Evolutionary conservation across 2,329 filamentous ascomycete genomes (phyloP).

Genomic region (Beauveria sp.): DNA sequence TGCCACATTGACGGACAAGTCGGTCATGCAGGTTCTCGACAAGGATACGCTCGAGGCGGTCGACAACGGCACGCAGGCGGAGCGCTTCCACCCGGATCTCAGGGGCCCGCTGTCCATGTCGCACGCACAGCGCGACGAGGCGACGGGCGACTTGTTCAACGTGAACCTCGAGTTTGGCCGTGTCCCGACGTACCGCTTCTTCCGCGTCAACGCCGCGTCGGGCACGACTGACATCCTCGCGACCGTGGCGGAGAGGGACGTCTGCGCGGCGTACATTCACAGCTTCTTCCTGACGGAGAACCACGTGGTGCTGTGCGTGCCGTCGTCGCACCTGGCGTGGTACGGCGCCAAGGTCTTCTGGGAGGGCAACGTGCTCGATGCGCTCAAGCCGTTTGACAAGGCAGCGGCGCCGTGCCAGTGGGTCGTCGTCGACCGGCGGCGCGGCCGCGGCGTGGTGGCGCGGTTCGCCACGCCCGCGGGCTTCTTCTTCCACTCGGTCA

Average conservation of each 20-base stretch:
- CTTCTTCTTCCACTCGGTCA: constrained; percentile 68
- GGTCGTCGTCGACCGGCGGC: constrained; percentile 61
- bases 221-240: constrained; percentile 60
- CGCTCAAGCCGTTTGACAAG: constrained; percentile 51
- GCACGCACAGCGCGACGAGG: constrained; percentile 59
- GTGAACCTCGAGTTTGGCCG: constrained; percentile 58
- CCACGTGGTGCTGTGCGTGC: constrained; percentile 62
- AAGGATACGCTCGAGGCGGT: constrained; percentile 60
- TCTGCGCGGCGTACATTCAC: constrained; percentile 57
- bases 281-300: constrained; percentile 60
- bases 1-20: constrained; percentile 36
- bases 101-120: constrained; percentile 56
- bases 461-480: constrained; percentile 54
- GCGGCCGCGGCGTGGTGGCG: constrained; percentile 52
- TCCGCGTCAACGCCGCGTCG: constrained; percentile 50
- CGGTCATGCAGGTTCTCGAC: constrained; percentile 51
- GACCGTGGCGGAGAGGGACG: constrained; percentile 37
- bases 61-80: constrained; percentile 45
- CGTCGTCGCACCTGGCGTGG: constrained; percentile 48
- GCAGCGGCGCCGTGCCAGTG: constrained; percentile 48
- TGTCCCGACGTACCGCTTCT: constrained; percentile 53
- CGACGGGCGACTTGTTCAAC: constrained; percentile 65
- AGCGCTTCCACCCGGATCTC: constrained; percentile 53
- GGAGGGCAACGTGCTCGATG: constrained; percentile 55
- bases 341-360: constrained; percentile 49